Evolutionary conservation across 2,329 filamentous ascomycete species (phyloP).

Genomic region (Tolypocladium pustulatum): DNA sequence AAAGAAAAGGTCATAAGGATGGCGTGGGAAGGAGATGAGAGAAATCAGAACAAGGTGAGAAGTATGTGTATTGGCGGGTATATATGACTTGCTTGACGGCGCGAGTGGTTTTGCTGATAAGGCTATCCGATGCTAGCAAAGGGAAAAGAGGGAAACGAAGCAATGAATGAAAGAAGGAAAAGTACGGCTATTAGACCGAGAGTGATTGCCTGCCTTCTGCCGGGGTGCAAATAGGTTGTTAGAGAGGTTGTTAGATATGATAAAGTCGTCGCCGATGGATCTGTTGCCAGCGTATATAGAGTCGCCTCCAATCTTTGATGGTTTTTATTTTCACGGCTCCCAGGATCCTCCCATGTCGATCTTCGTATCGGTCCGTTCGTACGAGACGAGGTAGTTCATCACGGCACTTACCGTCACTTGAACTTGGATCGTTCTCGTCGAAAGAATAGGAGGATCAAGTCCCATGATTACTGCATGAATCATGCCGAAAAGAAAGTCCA

Average conservation of each 20-base stretch:
- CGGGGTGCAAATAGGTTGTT: neutral
- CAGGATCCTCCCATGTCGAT: conserved; percentile 1
- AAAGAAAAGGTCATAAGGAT: neutral
- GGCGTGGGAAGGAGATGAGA: neutral
- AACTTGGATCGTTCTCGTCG: neutral
- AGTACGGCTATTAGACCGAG: conserved; percentile 5
- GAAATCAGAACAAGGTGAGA: neutral
- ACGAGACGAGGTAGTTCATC: neutral
- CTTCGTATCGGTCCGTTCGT: neutral
- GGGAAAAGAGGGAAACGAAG: neutral
- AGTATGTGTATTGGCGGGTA: neutral
- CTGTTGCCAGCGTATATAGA: conserved; percentile 22
- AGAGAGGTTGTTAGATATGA: no score
- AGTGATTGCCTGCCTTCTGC: neutral
- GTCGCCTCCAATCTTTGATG: conserved; percentile 11
- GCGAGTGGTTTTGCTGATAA: neutral
- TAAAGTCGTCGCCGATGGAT: conserved; percentile 14
- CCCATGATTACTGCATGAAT: neutral
- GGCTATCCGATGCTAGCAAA: neutral
- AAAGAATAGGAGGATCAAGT: neutral
- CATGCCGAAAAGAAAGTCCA: neutral
- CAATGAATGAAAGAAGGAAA: conserved; percentile 1
- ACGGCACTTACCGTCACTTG: neutral
- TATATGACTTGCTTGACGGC: neutral
- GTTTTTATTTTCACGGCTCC: neutral